phyloP scores from a whole-genome alignment of 2,329 filamentous ascomycete genomes.

The Zalaria sp. region DNA sequence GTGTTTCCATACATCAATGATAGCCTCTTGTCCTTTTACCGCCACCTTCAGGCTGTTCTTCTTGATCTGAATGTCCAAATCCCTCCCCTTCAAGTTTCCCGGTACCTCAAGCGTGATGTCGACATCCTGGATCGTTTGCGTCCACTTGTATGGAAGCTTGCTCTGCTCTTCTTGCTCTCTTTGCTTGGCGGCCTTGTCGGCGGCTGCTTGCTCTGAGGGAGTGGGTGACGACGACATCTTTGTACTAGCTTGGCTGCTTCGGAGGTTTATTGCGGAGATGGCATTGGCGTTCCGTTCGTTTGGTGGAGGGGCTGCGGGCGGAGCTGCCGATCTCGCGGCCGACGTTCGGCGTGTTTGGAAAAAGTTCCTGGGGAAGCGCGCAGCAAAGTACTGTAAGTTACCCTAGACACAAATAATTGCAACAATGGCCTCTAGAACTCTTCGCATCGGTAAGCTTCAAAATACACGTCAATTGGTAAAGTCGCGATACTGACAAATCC shows the following conservation, averaged over 20 bases:
- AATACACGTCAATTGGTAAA: neutral
- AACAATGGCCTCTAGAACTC: constrained; percentile 47
- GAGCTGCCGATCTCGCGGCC: neutral
- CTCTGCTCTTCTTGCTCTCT: constrained; percentile 80
- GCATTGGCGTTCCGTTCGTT: neutral
- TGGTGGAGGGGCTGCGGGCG: neutral
- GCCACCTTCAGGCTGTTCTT: constrained; percentile 64
- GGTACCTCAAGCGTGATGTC: constrained; percentile 68
- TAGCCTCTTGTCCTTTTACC: constrained; percentile 75
- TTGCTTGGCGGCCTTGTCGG: constrained; percentile 45
- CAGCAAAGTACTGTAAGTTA: neutral
- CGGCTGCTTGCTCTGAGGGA: constrained; percentile 38
- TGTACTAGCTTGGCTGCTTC: neutral
- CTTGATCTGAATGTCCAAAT: constrained; percentile 71
- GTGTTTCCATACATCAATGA: constrained; percentile 51
- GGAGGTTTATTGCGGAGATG: constrained; percentile 1
- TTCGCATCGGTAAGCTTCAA: constrained; percentile 47
- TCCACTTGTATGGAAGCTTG: constrained; percentile 92
- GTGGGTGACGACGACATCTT: constrained; percentile 28
- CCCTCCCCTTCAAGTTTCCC: constrained; percentile 68
- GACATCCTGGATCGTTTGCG: constrained; percentile 78
- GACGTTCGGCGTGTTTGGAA: neutral
- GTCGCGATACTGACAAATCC: constrained; percentile 4
- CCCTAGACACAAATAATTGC: neutral
- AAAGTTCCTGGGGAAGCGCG: neutral